Evolutionary conservation across 1,284 basidiomycete genomes (phyloP), one percentile per base, ranked within the genome.

Genomic region (Puccinia triticina): DNA sequence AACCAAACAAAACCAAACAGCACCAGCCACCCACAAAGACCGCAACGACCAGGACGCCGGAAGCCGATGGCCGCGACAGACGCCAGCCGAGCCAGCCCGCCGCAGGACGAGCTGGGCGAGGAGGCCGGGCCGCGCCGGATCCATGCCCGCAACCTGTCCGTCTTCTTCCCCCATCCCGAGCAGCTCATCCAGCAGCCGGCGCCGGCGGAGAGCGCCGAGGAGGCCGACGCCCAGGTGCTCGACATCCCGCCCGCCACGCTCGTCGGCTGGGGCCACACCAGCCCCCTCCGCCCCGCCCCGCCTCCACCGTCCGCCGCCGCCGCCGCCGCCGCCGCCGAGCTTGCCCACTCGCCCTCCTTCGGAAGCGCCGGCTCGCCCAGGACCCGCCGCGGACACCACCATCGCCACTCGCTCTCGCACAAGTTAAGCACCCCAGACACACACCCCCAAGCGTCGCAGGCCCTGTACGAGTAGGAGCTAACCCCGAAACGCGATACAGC

Each of bases 371-470:
- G 61, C 16, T 50, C 48, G 3, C 4, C 40, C 3, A 57, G 81
- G 55, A 43, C 80, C 11, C 80, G 84, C 1, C 32, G 85, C 16
- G 86, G 85, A 0, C 84, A 86, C 59, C 85, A 85, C 53, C 95
- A 97, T 86, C 93, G 94, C 86, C 95, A 96, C 87, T 97, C 94
- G 0, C 87, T 96, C 34, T 96, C 94, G 0, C 95, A 96, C 87
- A 95, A 94, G 83, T 84, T 57, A 32, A 76, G 43, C 21, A n/a
- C 16, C 59, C 4, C 5, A 23, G 11, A n/a, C n/a, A n/a, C n/a
- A n/a, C n/a, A n/a, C n/a, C n/a, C n/a, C n/a, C n/a, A n/a, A n/a
- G n/a, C n/a, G n/a, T n/a, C n/a, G n/a, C n/a, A n/a, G n/a, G n/a
- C n/a, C n/a, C n/a, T n/a, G n/a, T n/a, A n/a, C n/a, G n/a, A n/a